phyloP scores from a whole-genome alignment of 441 rosid genomes.

The Geranium incanum region DNA sequence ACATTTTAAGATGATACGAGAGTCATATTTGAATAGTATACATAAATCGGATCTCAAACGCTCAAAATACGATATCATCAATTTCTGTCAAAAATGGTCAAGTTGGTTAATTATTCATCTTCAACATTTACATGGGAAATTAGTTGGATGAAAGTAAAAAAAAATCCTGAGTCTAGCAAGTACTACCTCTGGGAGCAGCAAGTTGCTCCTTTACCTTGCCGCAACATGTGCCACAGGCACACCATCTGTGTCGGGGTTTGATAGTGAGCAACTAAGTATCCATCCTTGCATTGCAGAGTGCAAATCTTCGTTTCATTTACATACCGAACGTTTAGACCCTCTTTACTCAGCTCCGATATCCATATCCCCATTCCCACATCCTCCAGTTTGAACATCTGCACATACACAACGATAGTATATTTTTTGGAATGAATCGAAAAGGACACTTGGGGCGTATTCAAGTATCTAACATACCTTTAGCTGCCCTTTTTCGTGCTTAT shows the following conservation, averaged over 20 bases:
- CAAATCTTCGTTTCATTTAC: constrained; percentile 47
- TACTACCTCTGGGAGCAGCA: constrained; percentile 19
- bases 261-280: constrained; percentile 57
- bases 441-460: too few species aligned
- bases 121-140: not conserved
- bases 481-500: constrained; percentile 19
- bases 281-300: constrained; percentile 55
- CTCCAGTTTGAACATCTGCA: constrained; percentile 64
- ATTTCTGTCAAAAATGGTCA: not conserved
- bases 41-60: too few species aligned
- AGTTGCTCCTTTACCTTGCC: constrained; percentile 20
- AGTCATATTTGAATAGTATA: too few species aligned
- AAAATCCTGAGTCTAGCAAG: not conserved
- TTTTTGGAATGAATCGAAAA: not conserved
- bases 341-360: constrained; percentile 34
- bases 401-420: not conserved
- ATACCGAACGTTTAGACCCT: constrained; percentile 33
- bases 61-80: too few species aligned
- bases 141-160: not conserved
- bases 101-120: not conserved
- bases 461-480: constrained; percentile 21
- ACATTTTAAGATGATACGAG: too few species aligned
- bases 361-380: constrained; percentile 82
- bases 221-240: constrained; percentile 61
- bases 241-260: constrained; percentile 63